Conservation (phyloP, 148 eudicot species). For the Simmondsia chinensis region DNA sequence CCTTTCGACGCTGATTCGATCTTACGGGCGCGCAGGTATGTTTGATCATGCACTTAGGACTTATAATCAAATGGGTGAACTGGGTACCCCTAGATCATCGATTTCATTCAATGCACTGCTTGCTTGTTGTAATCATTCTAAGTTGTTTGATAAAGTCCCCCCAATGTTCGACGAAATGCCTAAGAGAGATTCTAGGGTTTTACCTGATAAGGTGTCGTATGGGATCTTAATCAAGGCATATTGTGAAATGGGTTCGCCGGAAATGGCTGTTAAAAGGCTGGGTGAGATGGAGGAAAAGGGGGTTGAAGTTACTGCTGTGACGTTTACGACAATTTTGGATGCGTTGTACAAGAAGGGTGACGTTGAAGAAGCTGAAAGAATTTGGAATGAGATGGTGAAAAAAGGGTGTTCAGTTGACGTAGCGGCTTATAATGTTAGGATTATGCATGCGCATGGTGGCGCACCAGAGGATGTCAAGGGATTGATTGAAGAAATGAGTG, state of each 20-base stretch:
- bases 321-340: conserved; percentile 45
- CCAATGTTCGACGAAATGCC: conserved; percentile 70
- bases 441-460: conserved; percentile 35
- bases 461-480: conserved; percentile 42
- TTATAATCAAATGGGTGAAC: conserved; percentile 51
- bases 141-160: conserved; percentile 34
- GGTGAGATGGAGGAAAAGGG: conserved; percentile 56
- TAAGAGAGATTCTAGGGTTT: conserved; percentile 23
- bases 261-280: conserved; percentile 33
- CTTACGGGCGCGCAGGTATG: conserved; percentile 72
- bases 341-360: conserved; percentile 43
- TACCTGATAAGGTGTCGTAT: conserved; percentile 52
- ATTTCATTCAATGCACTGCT: conserved; percentile 69
- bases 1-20: conserved; percentile 53
- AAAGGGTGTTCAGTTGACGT: conserved; percentile 51
- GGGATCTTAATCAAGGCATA: conserved; percentile 54
- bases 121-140: conserved; percentile 33
- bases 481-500: conserved; percentile 58
- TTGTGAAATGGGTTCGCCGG: conserved; percentile 49
- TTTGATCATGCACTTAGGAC: conserved; percentile 49
- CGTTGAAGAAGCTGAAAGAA: conserved; percentile 32
- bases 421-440: conserved; percentile 58
- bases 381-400: conserved; percentile 69
- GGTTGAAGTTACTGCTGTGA: conserved; percentile 41
- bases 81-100: conserved; percentile 46